phyloP scores from a whole-genome alignment of 2,329 filamentous ascomycete species.

The Zymoseptoria pseudotritici region DNA sequence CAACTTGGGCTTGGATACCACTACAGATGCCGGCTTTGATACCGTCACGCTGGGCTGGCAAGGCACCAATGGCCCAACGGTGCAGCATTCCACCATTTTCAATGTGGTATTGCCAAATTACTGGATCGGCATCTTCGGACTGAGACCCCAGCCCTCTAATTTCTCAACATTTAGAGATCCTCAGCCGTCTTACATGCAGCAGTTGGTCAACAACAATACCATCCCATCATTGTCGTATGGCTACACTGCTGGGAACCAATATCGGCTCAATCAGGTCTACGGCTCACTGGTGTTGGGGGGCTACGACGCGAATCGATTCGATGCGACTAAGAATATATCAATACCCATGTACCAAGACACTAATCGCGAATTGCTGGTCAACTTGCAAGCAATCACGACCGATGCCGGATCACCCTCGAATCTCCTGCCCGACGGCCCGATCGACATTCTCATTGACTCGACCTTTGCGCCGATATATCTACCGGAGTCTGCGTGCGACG shows the following conservation, averaged over 20 bases:
- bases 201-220: slow-evolving; percentile 25
- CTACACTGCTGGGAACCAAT: slow-evolving; percentile 34
- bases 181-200: slow-evolving; percentile 29
- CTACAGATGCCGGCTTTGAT: slow-evolving; percentile 28
- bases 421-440: slow-evolving; percentile 24
- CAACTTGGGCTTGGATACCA: slow-evolving; percentile 42
- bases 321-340: slow-evolving; percentile 26
- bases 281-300: slow-evolving; percentile 34
- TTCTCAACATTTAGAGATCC: slow-evolving; percentile 29
- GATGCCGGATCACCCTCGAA: slow-evolving; percentile 17
- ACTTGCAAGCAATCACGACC: slow-evolving; percentile 25
- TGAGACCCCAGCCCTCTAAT: slow-evolving; percentile 31
- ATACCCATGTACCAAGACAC: slow-evolving; percentile 27
- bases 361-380: slow-evolving; percentile 28
- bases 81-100: slow-evolving; percentile 26
- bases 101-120: slow-evolving; percentile 22
- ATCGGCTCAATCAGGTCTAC: slow-evolving; percentile 28
- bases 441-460: slow-evolving; percentile 52
- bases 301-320: slow-evolving; percentile 33
- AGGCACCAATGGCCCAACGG: slow-evolving; percentile 24
- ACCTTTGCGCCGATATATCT: slow-evolving; percentile 59
- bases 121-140: slow-evolving; percentile 29
- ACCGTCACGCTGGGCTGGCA: slow-evolving; percentile 30
- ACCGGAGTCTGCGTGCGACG: slow-evolving; percentile 38
- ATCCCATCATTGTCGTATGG: slow-evolving; percentile 32